Percentiles rank a stretch among this genome's conserved stretches.
Conservation (phyloP, 352 stramenopile species). For the Phytophthora parvispora region DNA sequence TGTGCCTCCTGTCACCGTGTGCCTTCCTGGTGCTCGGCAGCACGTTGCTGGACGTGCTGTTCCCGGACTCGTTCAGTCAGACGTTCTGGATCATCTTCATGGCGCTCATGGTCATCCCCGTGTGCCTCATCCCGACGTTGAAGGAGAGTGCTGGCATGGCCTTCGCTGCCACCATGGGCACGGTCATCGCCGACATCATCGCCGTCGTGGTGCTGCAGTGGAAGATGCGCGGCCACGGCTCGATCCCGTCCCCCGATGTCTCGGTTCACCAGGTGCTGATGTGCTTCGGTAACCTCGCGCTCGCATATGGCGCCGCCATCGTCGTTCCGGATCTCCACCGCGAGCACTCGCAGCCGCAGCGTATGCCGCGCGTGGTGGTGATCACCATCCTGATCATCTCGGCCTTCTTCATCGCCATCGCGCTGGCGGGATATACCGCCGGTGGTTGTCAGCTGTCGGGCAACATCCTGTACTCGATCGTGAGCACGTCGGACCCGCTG, state of each 20-base stretch:
- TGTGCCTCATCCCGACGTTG: conserved; percentile 58
- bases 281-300: conserved; percentile 59
- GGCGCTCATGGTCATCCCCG: conserved; percentile 48
- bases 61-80: conserved; percentile 51
- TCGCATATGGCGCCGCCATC: conserved; percentile 64
- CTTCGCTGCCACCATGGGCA: conserved; percentile 57
- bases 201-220: conserved; percentile 48
- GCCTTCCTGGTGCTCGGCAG: conserved; percentile 62
- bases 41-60: conserved; percentile 52
- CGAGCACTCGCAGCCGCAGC: conserved; percentile 58
- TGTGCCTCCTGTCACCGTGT: conserved; percentile 50
- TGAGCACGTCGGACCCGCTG: conserved; percentile 35
- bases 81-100: conserved; percentile 67
- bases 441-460: conserved; percentile 65
- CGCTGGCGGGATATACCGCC: conserved; percentile 46
- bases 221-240: conserved; percentile 54
- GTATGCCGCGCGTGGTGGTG: conserved; percentile 63
- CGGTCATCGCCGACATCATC: conserved; percentile 58
- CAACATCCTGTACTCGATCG: conserved; percentile 67
- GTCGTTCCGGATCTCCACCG: conserved; percentile 62
- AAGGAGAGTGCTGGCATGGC: conserved; percentile 58
- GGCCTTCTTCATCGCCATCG: conserved; percentile 54
- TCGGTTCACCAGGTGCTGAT: conserved; percentile 55
- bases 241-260: conserved; percentile 45
- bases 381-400: conserved; percentile 64